A percentile compares a stretch with the other conserved stretches of the same genome.
These are phyloP conservation scores for Curvularia lunata DNA, from an alignment of 2,329 filamentous ascomycete genomes.

Conservation along the genomic window DNA sequence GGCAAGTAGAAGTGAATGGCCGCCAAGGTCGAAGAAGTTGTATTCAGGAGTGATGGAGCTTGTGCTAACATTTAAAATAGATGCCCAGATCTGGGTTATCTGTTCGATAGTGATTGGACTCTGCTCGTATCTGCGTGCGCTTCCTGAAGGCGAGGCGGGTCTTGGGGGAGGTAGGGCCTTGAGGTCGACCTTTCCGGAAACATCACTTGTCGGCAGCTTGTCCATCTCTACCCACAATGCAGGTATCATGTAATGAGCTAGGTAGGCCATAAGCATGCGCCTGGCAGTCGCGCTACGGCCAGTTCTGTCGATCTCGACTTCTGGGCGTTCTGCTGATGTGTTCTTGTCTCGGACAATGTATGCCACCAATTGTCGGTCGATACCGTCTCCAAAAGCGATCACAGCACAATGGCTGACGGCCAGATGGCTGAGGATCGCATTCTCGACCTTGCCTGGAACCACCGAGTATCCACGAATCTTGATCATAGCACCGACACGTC, in stretches of 20 bases:
- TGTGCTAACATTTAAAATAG: constrained; percentile 69
- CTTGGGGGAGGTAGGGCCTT: constrained; percentile 71
- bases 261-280: constrained; percentile 66
- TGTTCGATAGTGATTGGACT: constrained; percentile 70
- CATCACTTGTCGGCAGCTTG: constrained; percentile 74
- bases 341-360: constrained; percentile 75
- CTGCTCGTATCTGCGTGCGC: constrained; percentile 59
- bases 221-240: constrained; percentile 77
- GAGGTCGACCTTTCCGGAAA: constrained; percentile 79
- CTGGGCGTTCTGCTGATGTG: constrained; percentile 62
- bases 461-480: constrained; percentile 81
- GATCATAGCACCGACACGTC: constrained; percentile 79
- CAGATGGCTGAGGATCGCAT: constrained; percentile 71
- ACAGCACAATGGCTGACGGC: constrained; percentile 76
- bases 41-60: constrained; percentile 70
- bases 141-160: constrained; percentile 55
- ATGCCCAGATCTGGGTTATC: constrained; percentile 75
- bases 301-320: constrained; percentile 70
- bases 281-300: constrained; percentile 75
- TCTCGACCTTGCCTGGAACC: constrained; percentile 77
- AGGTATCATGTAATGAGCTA: constrained; percentile 86
- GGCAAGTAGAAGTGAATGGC: constrained; percentile 78
- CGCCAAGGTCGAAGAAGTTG: constrained; percentile 82
- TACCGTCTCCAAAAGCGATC: constrained; percentile 74
- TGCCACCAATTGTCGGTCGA: constrained; percentile 76